phyloP scores from a whole-genome alignment of 257 asterid species.

The Plantago major region DNA sequence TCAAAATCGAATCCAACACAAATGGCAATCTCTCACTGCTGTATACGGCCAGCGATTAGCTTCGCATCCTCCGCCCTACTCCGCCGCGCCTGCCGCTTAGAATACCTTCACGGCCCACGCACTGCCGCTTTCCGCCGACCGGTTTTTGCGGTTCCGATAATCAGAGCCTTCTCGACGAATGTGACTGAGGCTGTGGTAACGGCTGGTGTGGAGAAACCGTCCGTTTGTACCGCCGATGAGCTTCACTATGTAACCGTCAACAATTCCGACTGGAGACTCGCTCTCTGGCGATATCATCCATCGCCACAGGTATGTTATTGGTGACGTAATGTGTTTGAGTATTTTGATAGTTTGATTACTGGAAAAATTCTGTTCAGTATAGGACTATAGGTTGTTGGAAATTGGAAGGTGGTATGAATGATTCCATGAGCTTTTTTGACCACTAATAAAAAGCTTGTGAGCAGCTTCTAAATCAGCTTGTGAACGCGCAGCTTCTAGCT shows the following conservation, averaged over 20 bases:
- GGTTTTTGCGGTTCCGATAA: conserved; percentile 14
- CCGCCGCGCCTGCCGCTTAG: conserved; percentile 30
- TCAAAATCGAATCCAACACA: not conserved
- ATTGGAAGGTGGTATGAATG: too few species aligned
- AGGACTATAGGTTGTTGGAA: not conserved
- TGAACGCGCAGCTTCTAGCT: too few species aligned
- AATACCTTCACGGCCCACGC: conserved; percentile 25
- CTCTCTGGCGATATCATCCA: conserved; percentile 94
- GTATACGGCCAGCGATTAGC: conserved; percentile 55
- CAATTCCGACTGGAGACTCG: conserved; percentile 71
- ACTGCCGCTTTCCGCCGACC: conserved; percentile 42
- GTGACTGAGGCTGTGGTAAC: conserved; percentile 29
- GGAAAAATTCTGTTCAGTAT: not conserved
- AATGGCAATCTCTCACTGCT: conserved; percentile 47
- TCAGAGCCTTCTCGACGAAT: conserved; percentile 36
- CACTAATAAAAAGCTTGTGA: too few species aligned
- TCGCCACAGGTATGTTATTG: conserved; percentile 55
- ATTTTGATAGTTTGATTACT: not conserved
- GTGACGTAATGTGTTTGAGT: not conserved
- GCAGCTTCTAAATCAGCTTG: too few species aligned
- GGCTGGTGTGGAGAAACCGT: conserved; percentile 40
- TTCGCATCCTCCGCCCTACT: conserved; percentile 58
- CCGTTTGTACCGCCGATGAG: conserved; percentile 94
- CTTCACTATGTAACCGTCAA: conserved; percentile 76
- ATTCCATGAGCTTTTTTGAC: too few species aligned